Conservation (phyloP, 2,329 filamentous ascomycete species). For the Penicillium hesseltinei region DNA sequence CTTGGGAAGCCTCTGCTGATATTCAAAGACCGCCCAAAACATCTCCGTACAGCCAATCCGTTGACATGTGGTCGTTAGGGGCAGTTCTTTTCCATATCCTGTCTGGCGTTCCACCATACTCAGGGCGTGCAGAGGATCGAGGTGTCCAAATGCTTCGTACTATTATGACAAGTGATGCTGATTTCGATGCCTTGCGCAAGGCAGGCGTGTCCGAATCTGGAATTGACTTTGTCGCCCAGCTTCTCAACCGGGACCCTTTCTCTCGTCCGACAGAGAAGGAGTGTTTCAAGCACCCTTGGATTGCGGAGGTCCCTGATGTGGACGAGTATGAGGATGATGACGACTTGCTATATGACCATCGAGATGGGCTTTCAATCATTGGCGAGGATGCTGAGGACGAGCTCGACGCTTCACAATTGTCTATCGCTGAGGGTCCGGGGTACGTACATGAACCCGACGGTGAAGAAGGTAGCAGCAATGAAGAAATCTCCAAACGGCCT, state of each 20-base stretch:
- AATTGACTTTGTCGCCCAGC: conserved; percentile 71
- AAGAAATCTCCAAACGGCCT: conserved; percentile 38
- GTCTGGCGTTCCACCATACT: conserved; percentile 77
- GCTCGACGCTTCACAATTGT: conserved; percentile 61
- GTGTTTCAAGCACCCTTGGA: conserved; percentile 72
- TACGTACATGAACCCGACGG: conserved; percentile 30
- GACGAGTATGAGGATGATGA: conserved; percentile 64
- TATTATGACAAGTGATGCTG: conserved; percentile 76
- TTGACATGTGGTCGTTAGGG: conserved; percentile 95
- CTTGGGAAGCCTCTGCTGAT: conserved; percentile 15
- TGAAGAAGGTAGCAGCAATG: conserved; percentile 34
- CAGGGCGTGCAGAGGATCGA: conserved; percentile 70
- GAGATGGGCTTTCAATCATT: conserved; percentile 36
- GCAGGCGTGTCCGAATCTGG: conserved; percentile 62
- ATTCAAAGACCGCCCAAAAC: conserved; percentile 46
- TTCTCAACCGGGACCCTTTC: conserved; percentile 78
- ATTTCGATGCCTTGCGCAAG: conserved; percentile 62
- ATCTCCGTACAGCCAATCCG: conserved; percentile 79
- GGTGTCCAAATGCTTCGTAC: conserved; percentile 74
- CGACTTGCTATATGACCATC: conserved; percentile 50
- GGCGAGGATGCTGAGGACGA: conserved; percentile 42
- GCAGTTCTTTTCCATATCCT: conserved; percentile 87
- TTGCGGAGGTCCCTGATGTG: conserved; percentile 54
- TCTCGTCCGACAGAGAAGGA: conserved; percentile 70
- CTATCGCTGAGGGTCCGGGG: conserved; percentile 52